Base-by-base conservation (phyloP, 352 stramenopile genomes). In the Pythium volutum region DNA sequence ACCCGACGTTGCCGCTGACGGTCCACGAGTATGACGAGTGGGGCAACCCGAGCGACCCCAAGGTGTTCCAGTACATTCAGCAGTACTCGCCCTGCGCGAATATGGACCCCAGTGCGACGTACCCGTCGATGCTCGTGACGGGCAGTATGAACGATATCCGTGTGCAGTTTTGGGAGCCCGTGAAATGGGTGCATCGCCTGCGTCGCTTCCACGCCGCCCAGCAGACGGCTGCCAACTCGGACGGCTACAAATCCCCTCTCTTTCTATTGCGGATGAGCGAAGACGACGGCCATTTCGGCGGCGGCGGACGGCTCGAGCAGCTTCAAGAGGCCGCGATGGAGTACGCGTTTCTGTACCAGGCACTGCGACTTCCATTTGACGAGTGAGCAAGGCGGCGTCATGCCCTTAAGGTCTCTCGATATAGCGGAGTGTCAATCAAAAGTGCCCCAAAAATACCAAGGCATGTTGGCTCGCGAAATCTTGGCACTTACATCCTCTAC, bases 11-110 rank as follows among this genome's bases (percentile, higher is more conserved):
- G 15, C 87, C 89, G 4, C 75, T 98, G 2, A 98, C 91, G 12
- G 70, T 97, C 18, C 86, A 97, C 64, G 91, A 98, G 71, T 97
- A 96, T 56, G 88, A 97, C 48, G 91, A 98, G 67, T 98, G 89
- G 89, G 89, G 90, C 3, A 84, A 97, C 53, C 83, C 84, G 14
- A 39, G 15, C 16, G 73, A 86, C 22, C 59, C 65, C 1, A 60
- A 74, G 6, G 74, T 81, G 14, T 66, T 66, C 27, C 69, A 76
- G 20, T 95, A 93, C 69, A 94, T 96, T 38, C 59, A 74, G 26
- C 91, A 85, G n/a, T 96, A 95, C 57, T 81, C 83, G 9, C 87
- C 87, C 16, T 88, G 75, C 26, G 81, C 87, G 41, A 95, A 95
- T 64, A 59, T 95, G 38, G 69, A 69, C 0, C 41, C 59, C 5